A percentile compares a stretch with the other conserved stretches of the same genome.
Conservation (phyloP, 1,284 basidiomycete genomes). For the Cutaneotrichosporon sp. region DNA sequence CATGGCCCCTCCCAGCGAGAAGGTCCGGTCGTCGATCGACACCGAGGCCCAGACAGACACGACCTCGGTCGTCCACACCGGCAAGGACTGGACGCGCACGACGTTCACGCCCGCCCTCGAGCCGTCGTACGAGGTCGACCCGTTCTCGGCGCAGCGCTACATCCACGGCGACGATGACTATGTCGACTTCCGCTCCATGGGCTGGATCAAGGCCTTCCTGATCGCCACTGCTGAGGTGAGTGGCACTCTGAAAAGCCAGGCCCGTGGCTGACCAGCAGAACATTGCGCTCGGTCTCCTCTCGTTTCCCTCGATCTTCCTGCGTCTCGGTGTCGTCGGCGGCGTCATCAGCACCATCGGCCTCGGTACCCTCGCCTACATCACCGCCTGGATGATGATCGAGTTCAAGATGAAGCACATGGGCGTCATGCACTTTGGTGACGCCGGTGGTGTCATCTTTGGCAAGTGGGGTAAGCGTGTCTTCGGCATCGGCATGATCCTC, state of each 20-base stretch:
- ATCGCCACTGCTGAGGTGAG: conserved; percentile 45
- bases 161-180: conserved; percentile 35
- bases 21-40: conserved; percentile 4
- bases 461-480: conserved; percentile 37
- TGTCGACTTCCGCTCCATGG: conserved; percentile 47
- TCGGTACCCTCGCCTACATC: conserved; percentile 42
- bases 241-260: neutral
- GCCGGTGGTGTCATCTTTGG: conserved; percentile 47
- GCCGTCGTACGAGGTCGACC: conserved; percentile 34
- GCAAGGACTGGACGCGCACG: neutral
- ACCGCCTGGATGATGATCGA: conserved; percentile 47
- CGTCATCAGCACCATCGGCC: conserved; percentile 36
- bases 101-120: conserved; percentile 13
- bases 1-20: neutral
- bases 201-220: conserved; percentile 46
- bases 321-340: conserved; percentile 47
- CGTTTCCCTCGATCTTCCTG: conserved; percentile 46
- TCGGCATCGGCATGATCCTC: conserved; percentile 38
- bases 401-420: conserved; percentile 48
- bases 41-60: conserved; percentile 9
- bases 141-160: conserved; percentile 33
- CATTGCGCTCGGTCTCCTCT: conserved; percentile 47
- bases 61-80: neutral
- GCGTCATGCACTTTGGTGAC: conserved; percentile 48
- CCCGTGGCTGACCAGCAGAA: conserved; percentile 23